Conservation (phyloP, 2,329 filamentous ascomycete species). For the Nannizzia gypsea region DNA sequence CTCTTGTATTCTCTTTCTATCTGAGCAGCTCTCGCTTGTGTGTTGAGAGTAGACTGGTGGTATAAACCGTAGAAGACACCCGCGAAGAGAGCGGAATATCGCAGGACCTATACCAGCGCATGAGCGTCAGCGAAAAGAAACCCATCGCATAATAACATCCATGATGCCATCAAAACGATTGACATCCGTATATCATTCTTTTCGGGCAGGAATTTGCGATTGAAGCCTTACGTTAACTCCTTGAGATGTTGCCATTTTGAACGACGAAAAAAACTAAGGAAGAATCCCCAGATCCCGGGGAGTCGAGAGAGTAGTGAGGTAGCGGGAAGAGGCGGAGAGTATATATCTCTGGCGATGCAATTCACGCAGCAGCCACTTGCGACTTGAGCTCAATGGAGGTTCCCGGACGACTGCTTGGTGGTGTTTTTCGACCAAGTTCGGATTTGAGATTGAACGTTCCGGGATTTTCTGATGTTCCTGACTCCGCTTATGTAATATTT, state of each 20-base stretch:
- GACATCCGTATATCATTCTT: neutral
- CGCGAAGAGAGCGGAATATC: slow-evolving; percentile 84
- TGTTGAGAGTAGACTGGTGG: slow-evolving; percentile 73
- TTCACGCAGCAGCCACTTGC: slow-evolving; percentile 1
- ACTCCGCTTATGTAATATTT: slow-evolving; percentile 2
- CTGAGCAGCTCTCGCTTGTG: slow-evolving; percentile 57
- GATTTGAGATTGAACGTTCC: slow-evolving; percentile 2
- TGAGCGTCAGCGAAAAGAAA: slow-evolving; percentile 6
- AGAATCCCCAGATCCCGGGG: slow-evolving; percentile 26
- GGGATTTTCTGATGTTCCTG: slow-evolving; percentile 3
- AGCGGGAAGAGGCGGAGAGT: neutral
- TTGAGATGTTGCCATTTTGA: slow-evolving; percentile 51
- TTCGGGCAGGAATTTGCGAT: neutral
- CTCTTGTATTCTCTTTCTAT: slow-evolving; percentile 75
- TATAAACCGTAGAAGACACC: slow-evolving; percentile 93
- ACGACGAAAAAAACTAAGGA: slow-evolving; percentile 22
- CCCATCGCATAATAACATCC: neutral
- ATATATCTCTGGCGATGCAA: neutral
- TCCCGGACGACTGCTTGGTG: neutral
- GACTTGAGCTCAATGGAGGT: neutral
- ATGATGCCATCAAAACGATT: neutral
- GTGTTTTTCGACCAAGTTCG: neutral
- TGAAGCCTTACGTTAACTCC: slow-evolving; percentile 51
- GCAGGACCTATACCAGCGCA: slow-evolving; percentile 61
- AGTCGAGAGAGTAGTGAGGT: slow-evolving; percentile 9